Evolutionary conservation across 1,139 yeast species (phyloP).

Genomic region (Meyerozyma guilliermondii): DNA sequence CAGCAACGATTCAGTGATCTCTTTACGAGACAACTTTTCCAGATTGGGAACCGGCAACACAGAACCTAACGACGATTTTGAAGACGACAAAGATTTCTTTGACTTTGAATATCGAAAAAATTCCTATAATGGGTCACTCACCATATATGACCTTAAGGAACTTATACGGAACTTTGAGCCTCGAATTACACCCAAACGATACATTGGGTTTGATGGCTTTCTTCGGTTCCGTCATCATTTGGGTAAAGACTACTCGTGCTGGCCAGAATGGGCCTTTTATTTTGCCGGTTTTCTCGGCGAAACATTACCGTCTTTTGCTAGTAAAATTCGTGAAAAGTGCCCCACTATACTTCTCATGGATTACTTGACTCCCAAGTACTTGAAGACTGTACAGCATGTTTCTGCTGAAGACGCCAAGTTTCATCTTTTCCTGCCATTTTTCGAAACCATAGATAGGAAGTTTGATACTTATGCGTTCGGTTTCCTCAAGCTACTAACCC

Average conservation of each 20-base stretch:
- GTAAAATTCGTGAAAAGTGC: neutral
- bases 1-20: too few relatives aligned
- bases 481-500: neutral
- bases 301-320: neutral
- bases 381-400: neutral
- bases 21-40: too few relatives aligned
- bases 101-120: too few relatives aligned
- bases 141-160: neutral
- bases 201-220: neutral
- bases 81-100: too few relatives aligned
- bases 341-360: neutral
- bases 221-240: neutral
- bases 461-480: neutral
- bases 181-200: neutral
- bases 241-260: neutral
- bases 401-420: neutral
- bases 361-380: neutral
- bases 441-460: neutral
- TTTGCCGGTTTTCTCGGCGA: neutral
- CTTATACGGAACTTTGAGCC: neutral
- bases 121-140: too few relatives aligned
- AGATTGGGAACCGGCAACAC: too few relatives aligned
- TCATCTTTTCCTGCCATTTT: neutral
- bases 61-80: too few relatives aligned
- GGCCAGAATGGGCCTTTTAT: neutral